Conservation (phyloP, 345 rosid species). For the Salix koriyanagi region DNA sequence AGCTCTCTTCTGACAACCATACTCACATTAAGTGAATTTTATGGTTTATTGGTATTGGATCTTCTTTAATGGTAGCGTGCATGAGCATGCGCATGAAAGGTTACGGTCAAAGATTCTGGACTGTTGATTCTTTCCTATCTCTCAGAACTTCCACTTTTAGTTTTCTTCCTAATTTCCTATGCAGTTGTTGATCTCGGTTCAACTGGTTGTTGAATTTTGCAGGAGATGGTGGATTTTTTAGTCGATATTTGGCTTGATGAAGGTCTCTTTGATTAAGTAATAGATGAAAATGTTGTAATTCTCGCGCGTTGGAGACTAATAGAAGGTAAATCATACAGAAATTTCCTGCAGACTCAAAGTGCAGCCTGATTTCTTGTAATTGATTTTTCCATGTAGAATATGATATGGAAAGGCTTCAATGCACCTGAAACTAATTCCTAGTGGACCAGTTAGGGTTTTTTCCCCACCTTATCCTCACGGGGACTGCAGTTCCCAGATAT, state of each 20-base stretch:
- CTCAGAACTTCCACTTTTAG: not conserved
- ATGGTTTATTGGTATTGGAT: not conserved
- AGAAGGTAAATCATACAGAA: not conserved
- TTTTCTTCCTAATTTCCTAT: not conserved
- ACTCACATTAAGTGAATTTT: not conserved
- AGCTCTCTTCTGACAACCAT: slow-evolving; percentile 16
- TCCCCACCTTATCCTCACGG: not conserved
- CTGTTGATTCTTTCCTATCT: not conserved
- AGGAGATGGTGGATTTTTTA: slow-evolving; percentile 95
- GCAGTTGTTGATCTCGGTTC: not conserved
- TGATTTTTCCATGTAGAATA: not conserved
- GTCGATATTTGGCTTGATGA: slow-evolving; percentile 88
- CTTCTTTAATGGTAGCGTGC: not conserved
- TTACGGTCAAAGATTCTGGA: not conserved
- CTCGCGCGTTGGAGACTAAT: not conserved
- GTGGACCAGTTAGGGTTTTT: not conserved
- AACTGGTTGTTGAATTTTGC: slow-evolving; percentile 22
- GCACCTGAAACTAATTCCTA: not conserved
- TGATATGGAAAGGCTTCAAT: not conserved
- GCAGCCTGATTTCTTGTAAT: not conserved
- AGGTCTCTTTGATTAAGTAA: slow-evolving; percentile 70
- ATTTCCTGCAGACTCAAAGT: not conserved
- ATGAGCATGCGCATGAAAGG: not conserved
- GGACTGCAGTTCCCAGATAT: not conserved
- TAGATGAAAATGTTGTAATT: not conserved